phyloP scores from a whole-genome alignment of 768 basidiomycete genomes.

The Termitomyces sp. region DNA sequence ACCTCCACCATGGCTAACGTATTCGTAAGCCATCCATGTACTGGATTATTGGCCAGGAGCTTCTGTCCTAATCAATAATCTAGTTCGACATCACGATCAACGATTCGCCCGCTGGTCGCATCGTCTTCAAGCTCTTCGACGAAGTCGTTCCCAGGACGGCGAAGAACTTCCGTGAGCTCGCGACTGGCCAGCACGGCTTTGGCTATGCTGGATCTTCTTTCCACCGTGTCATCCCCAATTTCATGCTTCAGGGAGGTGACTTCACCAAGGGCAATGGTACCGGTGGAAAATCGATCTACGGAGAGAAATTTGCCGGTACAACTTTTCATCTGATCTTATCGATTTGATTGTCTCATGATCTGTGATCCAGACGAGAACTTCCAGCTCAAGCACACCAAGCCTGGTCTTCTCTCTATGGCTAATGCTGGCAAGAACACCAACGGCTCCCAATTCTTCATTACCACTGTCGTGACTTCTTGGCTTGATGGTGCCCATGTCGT shows the following conservation, averaged over 20 bases:
- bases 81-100: conserved; percentile 66
- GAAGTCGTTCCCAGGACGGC: conserved; percentile 69
- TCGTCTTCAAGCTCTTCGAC: conserved; percentile 86
- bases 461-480: conserved; percentile 72
- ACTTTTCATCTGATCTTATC: background rate
- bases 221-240: conserved; percentile 79
- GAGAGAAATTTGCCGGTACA: conserved; percentile 56
- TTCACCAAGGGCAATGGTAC: conserved; percentile 68
- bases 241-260: conserved; percentile 92
- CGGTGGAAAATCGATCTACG: conserved; percentile 79
- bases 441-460: conserved; percentile 87
- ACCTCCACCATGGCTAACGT: conserved; percentile 28
- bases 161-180: conserved; percentile 85
- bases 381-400: conserved; percentile 63
- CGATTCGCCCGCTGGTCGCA: conserved; percentile 37
- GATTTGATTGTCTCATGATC: background rate
- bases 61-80: background rate
- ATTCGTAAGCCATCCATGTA: conserved; percentile 23
- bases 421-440: conserved; percentile 82
- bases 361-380: conserved; percentile 75
- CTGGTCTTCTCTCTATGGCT: conserved; percentile 70
- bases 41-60: background rate
- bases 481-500: conserved; percentile 84
- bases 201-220: conserved; percentile 67
- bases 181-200: conserved; percentile 66